Evolutionary conservation across 1,284 basidiomycete genomes (phyloP).

Genomic region (Tilletia horrida): DNA sequence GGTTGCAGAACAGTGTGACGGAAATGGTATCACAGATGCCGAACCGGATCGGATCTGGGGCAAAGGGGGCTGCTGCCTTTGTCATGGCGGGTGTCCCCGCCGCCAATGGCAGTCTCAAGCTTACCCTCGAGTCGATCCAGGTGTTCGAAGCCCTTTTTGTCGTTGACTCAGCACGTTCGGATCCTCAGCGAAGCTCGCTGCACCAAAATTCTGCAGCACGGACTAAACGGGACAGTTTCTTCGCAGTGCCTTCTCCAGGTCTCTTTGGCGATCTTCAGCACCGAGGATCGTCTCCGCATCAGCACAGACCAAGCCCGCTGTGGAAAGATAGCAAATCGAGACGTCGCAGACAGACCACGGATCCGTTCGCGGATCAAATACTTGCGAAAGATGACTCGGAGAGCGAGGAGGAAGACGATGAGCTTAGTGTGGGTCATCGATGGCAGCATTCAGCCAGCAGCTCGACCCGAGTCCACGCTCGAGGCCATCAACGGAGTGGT

Average conservation of each 20-base stretch:
- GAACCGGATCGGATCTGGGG: slow-evolving; percentile 33
- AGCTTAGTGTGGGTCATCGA: too few species aligned
- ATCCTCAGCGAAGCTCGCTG: background rate
- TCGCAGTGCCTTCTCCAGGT: background rate
- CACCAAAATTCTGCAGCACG: background rate
- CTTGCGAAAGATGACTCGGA: too few species aligned
- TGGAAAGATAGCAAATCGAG: too few species aligned
- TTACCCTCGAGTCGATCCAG: slow-evolving; percentile 35
- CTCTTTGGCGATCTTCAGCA: too few species aligned
- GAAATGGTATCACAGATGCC: slow-evolving; percentile 28
- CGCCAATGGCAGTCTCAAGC: slow-evolving; percentile 26
- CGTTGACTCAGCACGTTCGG: background rate
- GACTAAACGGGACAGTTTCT: background rate
- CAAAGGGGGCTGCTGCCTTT: slow-evolving; percentile 33
- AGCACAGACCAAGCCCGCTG: too few species aligned
- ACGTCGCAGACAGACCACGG: too few species aligned
- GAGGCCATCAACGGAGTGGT: background rate
- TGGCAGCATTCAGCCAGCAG: too few species aligned
- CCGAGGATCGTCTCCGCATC: too few species aligned
- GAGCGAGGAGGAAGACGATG: too few species aligned
- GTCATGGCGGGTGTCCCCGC: slow-evolving; percentile 40
- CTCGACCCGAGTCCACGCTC: too few species aligned
- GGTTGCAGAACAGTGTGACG: slow-evolving; percentile 6
- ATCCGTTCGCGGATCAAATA: too few species aligned
- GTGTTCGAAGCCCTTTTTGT: slow-evolving; percentile 37